A percentile compares a stretch with the other conserved stretches of the same genome.
phyloP scores from a whole-genome alignment of 208 protist species.

The Vickermania ingenoplastis region DNA sequence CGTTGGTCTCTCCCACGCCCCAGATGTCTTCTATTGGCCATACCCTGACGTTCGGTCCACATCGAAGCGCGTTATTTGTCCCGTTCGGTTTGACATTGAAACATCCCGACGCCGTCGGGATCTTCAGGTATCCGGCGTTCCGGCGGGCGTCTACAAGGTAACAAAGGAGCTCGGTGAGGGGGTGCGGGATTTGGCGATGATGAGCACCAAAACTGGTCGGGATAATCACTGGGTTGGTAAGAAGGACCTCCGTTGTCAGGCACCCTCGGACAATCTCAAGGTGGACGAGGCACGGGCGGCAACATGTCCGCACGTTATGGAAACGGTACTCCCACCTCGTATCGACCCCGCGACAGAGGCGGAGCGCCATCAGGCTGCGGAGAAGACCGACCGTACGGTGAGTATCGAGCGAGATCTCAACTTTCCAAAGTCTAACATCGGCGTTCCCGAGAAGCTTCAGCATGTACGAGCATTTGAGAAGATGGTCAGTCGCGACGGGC shows the following conservation, averaged over 20 bases:
- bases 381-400: constrained; percentile 25
- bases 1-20: constrained; percentile 25
- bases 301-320: constrained; percentile 27
- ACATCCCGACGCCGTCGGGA: constrained; percentile 33
- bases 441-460: constrained; percentile 19
- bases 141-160: constrained; percentile 53
- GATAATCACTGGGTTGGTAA: constrained; percentile 48
- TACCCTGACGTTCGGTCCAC: constrained; percentile 70
- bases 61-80: constrained; percentile 23
- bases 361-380: background rate
- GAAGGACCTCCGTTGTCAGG: background rate
- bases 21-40: constrained; percentile 62
- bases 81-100: constrained; percentile 28
- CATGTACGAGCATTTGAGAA: constrained; percentile 37
- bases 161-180: constrained; percentile 35
- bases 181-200: constrained; percentile 30
- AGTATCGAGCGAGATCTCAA: constrained; percentile 52
- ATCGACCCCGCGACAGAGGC: constrained; percentile 6
- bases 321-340: constrained; percentile 23
- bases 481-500: constrained; percentile 24
- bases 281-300: constrained; percentile 37
- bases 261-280: constrained; percentile 22
- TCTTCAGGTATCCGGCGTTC: constrained; percentile 25
- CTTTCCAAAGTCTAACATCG: constrained; percentile 31
- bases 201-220: constrained; percentile 45